Percentiles rank a stretch among this genome's conserved stretches.
These are phyloP conservation scores for Symbiodinium pilosum DNA, from an alignment of 73 alveolate genomes.

Conservation along the genomic window DNA sequence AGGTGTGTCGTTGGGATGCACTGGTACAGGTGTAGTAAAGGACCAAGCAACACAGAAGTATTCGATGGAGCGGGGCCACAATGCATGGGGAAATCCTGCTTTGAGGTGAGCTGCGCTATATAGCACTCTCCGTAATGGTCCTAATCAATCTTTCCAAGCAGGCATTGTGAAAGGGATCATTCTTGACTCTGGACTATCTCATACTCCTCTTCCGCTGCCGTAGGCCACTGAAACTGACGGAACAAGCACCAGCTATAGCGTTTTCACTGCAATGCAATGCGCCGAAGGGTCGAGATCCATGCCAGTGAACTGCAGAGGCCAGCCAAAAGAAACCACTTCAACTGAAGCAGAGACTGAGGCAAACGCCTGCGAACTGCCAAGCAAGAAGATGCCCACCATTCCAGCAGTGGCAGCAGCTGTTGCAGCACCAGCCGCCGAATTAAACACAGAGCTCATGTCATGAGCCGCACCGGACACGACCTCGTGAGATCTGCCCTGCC, in stretches of 20 bases:
- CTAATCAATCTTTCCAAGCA: too few relatives aligned
- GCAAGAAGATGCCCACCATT: neutral
- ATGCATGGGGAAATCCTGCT: neutral
- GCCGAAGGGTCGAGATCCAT: neutral
- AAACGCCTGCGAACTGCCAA: neutral
- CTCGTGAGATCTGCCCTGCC: neutral
- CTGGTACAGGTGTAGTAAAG: neutral
- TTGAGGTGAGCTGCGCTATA: too few relatives aligned
- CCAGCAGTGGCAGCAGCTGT: neutral
- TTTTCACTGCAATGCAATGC: too few relatives aligned
- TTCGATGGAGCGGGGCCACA: conserved; percentile 1
- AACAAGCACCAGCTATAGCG: too few relatives aligned
- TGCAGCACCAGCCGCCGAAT: neutral
- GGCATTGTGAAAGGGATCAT: too few relatives aligned
- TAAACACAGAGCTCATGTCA: neutral
- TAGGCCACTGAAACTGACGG: neutral
- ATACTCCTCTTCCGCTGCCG: neutral
- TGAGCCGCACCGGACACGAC: neutral
- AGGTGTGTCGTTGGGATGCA: neutral
- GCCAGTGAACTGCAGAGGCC: neutral
- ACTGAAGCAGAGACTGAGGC: too few relatives aligned
- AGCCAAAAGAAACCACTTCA: neutral
- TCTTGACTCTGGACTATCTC: neutral
- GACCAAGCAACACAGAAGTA: neutral
- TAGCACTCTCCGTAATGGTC: too few relatives aligned